Evolutionary conservation across 129 eudicot genomes (phyloP).

Genomic region (Pseudognaphalium luteoalbum): DNA sequence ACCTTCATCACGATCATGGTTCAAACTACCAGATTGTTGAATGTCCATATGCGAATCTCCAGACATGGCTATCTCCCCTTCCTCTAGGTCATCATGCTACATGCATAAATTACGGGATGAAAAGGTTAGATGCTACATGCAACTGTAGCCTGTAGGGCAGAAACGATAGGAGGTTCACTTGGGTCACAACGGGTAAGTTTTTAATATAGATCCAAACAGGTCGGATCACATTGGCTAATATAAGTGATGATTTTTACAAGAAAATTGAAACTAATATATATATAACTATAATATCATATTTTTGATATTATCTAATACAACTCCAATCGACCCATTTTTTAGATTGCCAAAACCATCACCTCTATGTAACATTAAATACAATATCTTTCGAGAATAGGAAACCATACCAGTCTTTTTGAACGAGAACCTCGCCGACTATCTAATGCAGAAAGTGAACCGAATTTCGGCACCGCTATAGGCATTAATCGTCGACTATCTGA

Average conservation of each 20-base stretch:
- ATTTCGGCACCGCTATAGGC: slow-evolving; percentile 73
- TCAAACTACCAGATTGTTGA: slow-evolving; percentile 92
- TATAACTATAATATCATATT: too few species aligned
- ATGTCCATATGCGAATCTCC: slow-evolving; percentile 76
- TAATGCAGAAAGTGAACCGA: slow-evolving; percentile 87
- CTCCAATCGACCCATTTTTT: neutral
- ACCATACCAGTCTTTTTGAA: slow-evolving; percentile 68
- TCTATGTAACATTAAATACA: neutral
- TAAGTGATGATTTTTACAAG: neutral
- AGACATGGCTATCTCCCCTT: slow-evolving; percentile 89
- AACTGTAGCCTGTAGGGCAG: neutral
- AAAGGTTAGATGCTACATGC: slow-evolving; percentile 9
- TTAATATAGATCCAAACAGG: neutral
- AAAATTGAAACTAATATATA: neutral
- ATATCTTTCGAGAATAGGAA: slow-evolving; percentile 4
- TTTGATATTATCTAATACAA: neutral
- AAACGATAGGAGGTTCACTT: neutral
- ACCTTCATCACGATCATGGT: slow-evolving; percentile 84
- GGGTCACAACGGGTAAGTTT: neutral
- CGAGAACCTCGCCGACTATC: slow-evolving; percentile 80
- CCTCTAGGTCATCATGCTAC: slow-evolving; percentile 88
- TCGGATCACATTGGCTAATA: neutral
- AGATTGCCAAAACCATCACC: neutral
- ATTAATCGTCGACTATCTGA: slow-evolving; percentile 48
- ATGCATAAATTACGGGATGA: neutral